Evolutionary conservation across 495 filamentous ascomycete species (phyloP).

Genomic region (Achaetomiella virescens): DNA sequence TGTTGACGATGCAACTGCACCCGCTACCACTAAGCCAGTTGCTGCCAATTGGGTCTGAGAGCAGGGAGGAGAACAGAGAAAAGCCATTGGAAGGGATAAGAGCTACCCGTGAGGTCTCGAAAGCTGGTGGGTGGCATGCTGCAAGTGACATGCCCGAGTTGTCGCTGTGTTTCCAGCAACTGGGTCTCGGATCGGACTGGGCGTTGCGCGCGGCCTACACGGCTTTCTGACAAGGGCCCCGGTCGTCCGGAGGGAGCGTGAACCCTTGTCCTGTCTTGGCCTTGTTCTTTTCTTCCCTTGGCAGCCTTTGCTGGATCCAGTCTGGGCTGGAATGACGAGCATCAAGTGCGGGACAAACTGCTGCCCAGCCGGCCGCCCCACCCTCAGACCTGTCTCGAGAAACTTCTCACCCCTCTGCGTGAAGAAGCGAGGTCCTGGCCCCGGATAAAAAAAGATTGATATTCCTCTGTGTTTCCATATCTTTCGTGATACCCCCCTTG

Average conservation of each 20-base stretch:
- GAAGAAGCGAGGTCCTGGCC: slow-evolving; percentile 5
- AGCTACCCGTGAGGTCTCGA: no score
- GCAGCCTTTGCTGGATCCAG: background rate
- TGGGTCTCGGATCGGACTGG: no score
- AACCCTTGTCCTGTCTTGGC: slow-evolving; percentile 7
- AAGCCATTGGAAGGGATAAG: no score
- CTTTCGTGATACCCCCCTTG: slow-evolving; percentile 6
- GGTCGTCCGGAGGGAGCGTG: slow-evolving; percentile 1
- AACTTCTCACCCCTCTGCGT: slow-evolving; percentile 7
- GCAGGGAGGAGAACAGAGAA: background rate
- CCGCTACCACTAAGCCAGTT: no score
- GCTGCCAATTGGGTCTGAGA: background rate
- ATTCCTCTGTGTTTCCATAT: slow-evolving; percentile 18
- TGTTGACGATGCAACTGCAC: background rate
- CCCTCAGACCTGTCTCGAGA: slow-evolving; percentile 9
- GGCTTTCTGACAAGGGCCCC: background rate
- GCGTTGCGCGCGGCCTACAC: background rate
- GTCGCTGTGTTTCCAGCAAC: background rate
- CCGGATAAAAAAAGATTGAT: slow-evolving; percentile 16
- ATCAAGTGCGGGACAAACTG: slow-evolving; percentile 9
- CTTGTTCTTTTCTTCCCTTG: background rate
- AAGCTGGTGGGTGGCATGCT: no score
- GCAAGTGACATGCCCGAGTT: no score
- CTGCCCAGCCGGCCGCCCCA: slow-evolving; percentile 12
- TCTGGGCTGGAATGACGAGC: slow-evolving; percentile 18